phyloP scores from a whole-genome alignment of 495 filamentous ascomycete species.

The Penicillium crystallinum region DNA sequence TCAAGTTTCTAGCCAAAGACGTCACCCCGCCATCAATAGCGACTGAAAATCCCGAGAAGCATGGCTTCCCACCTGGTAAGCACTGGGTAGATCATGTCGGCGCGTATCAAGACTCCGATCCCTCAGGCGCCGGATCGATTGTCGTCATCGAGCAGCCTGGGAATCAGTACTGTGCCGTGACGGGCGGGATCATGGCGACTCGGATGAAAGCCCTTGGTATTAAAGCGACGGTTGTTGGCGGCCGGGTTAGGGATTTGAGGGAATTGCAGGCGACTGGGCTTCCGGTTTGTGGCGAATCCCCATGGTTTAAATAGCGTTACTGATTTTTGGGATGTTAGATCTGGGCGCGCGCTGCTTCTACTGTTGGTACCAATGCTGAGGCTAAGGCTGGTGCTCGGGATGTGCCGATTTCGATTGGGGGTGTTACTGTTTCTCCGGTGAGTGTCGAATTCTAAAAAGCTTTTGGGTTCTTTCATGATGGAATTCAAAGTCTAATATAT shows the following conservation, averaged over 20 bases:
- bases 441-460: constrained; percentile 11
- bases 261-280: constrained; percentile 45
- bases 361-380: constrained; percentile 57
- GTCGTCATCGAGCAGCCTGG: constrained; percentile 56
- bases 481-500: background rate
- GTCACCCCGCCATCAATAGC: constrained; percentile 22
- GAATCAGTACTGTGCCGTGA: constrained; percentile 55
- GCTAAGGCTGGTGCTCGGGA: constrained; percentile 51
- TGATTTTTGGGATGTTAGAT: constrained; percentile 27
- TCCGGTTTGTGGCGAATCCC: constrained; percentile 35
- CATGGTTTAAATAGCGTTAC: background rate
- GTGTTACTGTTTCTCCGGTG: constrained; percentile 45
- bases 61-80: constrained; percentile 36
- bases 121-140: constrained; percentile 43
- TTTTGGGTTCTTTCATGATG: background rate
- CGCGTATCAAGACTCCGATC: constrained; percentile 17
- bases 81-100: constrained; percentile 56
- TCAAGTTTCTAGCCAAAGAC: constrained; percentile 54
- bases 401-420: constrained; percentile 47
- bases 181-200: constrained; percentile 64
- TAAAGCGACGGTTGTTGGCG: constrained; percentile 51
- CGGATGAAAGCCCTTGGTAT: constrained; percentile 55
- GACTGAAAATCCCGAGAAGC: constrained; percentile 20
- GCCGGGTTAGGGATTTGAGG: constrained; percentile 57
- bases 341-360: constrained; percentile 53